phyloP scores from a whole-genome alignment of 2,329 filamentous ascomycete genomes.

The Emmonsia crescens region DNA sequence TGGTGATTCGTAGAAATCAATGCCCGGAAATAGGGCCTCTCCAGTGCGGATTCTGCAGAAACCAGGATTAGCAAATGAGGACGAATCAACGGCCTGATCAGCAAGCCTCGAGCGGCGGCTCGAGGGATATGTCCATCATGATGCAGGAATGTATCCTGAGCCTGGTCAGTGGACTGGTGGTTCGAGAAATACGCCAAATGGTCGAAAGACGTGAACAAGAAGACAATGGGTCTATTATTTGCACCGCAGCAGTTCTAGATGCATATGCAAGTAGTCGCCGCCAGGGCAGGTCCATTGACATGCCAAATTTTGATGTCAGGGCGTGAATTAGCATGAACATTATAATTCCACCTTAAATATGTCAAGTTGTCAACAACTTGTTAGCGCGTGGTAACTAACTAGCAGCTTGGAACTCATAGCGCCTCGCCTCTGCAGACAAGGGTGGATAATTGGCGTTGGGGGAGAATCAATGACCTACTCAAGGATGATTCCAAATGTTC shows the following conservation, averaged over 20 bases:
- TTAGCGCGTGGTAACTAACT: neutral
- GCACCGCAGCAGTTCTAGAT: neutral
- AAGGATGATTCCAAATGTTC: neutral
- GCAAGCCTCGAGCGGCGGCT: neutral
- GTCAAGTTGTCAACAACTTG: neutral
- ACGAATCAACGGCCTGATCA: neutral
- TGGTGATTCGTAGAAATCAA: neutral
- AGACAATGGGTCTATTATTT: neutral
- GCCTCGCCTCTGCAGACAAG: no score
- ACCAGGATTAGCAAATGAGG: neutral
- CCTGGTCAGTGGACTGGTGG: neutral
- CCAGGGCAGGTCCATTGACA: neutral
- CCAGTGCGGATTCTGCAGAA: neutral
- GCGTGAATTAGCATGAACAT: neutral
- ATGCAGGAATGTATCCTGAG: neutral
- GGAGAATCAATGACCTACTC: neutral
- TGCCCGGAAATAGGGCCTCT: neutral
- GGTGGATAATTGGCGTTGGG: neutral
- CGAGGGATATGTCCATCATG: neutral
- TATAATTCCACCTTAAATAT: neutral
- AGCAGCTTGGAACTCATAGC: neutral
- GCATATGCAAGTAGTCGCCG: neutral
- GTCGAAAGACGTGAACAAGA: neutral
- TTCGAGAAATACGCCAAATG: neutral
- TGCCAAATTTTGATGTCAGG: neutral